These are phyloP conservation scores for Phialophora expanda DNA, from an alignment of 2,329 filamentous ascomycete species.

Conservation along the genomic window DNA sequence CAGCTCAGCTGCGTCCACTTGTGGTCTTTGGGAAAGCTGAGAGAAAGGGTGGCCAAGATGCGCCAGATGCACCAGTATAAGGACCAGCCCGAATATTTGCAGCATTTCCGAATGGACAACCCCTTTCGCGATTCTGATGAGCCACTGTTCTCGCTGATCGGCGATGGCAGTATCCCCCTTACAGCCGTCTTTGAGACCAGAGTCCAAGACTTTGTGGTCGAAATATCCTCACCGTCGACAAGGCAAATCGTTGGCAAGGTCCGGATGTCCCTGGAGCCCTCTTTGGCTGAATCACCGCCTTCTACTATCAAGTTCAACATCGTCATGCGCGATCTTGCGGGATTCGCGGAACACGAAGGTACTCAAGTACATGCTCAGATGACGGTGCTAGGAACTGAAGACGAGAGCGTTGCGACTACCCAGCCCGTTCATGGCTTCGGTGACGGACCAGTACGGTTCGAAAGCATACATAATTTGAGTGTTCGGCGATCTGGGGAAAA, in stretches of 20 bases:
- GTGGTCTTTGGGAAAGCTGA: conserved; percentile 93
- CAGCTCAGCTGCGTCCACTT: conserved; percentile 82
- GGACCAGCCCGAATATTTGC: conserved; percentile 90
- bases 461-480: conserved; percentile 98
- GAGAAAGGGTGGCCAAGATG: conserved; percentile 87
- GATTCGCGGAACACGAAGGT: conserved; percentile 93
- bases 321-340: conserved; percentile 93
- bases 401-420: conserved; percentile 88
- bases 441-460: conserved; percentile 88
- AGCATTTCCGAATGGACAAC: conserved; percentile 90
- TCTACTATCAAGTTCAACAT: conserved; percentile 98
- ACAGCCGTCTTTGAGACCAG: conserved; percentile 91
- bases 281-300: conserved; percentile 86
- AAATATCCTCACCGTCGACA: conserved; percentile 91
- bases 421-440: conserved; percentile 95
- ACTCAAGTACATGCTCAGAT: conserved; percentile 95
- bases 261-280: conserved; percentile 88
- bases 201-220: conserved; percentile 90
- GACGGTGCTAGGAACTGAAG: conserved; percentile 90
- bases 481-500: conserved; percentile 78
- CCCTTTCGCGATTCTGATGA: conserved; percentile 91
- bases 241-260: conserved; percentile 89
- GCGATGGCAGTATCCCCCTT: conserved; percentile 89
- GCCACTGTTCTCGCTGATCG: conserved; percentile 88
- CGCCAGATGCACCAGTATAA: conserved; percentile 96